Evolutionary conservation across 257 asterid genomes (phyloP).

Genomic region (Solanum medicagineum): DNA sequence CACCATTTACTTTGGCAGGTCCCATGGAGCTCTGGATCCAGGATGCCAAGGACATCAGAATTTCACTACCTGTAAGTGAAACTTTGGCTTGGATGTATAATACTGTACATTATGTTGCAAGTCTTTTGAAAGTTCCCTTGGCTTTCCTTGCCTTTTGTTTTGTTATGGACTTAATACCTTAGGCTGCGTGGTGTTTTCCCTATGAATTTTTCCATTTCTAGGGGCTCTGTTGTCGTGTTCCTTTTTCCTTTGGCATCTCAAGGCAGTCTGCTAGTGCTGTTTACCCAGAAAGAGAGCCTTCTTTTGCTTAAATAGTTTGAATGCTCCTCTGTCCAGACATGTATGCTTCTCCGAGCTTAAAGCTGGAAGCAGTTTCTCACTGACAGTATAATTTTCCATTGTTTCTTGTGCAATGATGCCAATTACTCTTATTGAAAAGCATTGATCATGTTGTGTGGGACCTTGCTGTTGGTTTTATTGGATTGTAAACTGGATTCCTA

Average conservation of each 20-base stretch:
- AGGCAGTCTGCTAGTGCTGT: background rate
- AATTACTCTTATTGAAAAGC: background rate
- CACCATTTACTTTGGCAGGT: constrained; percentile 90
- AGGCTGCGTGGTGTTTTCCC: background rate
- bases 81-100: background rate
- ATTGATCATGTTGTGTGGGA: background rate
- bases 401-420: background rate
- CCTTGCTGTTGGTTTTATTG: background rate
- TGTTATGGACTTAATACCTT: background rate
- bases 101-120: background rate
- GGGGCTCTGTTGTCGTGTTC: background rate
- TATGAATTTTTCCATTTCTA: background rate
- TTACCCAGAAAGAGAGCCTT: background rate
- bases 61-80: constrained; percentile 82
- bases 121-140: background rate
- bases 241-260: background rate
- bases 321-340: background rate
- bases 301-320: background rate
- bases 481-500: background rate
- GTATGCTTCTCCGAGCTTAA: background rate
- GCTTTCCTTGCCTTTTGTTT: background rate
- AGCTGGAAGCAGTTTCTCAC: background rate
- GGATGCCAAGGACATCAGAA: constrained; percentile 87
- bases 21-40: constrained; percentile 99
- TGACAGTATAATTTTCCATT: background rate